Evolutionary conservation across 257 asterid genomes (phyloP), one percentile per base, ranked within the genome.

Genomic region (Craterostigma plantagineum): DNA sequence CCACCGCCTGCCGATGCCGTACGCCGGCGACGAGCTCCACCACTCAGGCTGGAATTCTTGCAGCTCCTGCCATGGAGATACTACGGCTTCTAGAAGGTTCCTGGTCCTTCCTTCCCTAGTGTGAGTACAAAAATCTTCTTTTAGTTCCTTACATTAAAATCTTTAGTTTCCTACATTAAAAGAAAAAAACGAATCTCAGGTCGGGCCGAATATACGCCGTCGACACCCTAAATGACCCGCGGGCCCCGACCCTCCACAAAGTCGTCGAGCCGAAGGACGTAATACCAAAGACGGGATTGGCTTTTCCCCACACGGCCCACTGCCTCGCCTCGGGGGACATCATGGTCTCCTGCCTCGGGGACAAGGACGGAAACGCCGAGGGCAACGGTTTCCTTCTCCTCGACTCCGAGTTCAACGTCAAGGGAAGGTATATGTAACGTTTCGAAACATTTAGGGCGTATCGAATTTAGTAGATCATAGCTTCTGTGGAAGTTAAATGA

Each of bases 381-480:
- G 99, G 99, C 48, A 90, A 64, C 44, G 95, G 95, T 17, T 90
- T 90, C 64, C 99, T 90, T 53, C 60, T 90, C 57, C 84, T 90
- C 16, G 99, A 90, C 54, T 66, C 81, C 0, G 91, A 79, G 14
- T 90, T 90, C 30, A 90, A 83, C 40, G 99, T 90, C 46, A 90
- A 83, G 63, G 99, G 95, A 72, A 79, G 98, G 97, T 87, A 23
- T n/a, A n/a, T n/a, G n/a, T n/a, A n/a, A n/a, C n/a, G n/a, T n/a
- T n/a, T n/a, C n/a, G n/a, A n/a, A n/a, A n/a, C n/a, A n/a, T n/a
- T n/a, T n/a, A n/a, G n/a, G n/a, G n/a, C n/a, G n/a, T n/a, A n/a
- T n/a, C n/a, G n/a, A n/a, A n/a, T n/a, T n/a, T n/a, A n/a, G n/a
- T n/a, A n/a, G n/a, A n/a, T n/a, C n/a, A n/a, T n/a, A n/a, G n/a